Evolutionary conservation across 2,329 filamentous ascomycete genomes (phyloP), one percentile per base, ranked within the genome.

Genomic region (Fusarium proliferatum): DNA sequence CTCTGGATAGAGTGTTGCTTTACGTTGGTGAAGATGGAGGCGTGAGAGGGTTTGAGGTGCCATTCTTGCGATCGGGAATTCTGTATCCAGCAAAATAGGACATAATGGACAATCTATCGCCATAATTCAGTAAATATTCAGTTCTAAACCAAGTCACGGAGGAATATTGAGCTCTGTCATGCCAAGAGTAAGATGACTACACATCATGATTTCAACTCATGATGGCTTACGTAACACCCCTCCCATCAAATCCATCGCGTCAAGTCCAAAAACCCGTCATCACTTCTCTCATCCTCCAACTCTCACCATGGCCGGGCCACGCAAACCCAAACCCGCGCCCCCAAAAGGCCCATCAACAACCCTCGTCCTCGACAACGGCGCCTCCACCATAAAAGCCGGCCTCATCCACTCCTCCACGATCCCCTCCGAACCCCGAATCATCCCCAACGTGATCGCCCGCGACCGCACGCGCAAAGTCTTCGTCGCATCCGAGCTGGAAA

Each of bases 341-440:
- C 84, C 88, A 8, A 80, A 86, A 30, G 84, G 89, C 12, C 91
- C 92, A 1, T 80, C 86, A 4, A 89, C 86, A 66, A 97, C 95
- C 0, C 91, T 99, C 61, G 88, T 99, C 51, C 87, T 99, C 79
- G 96, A 99, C 85, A 98, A 98, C 85, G 96, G 96, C 80, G 95
- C 92, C 48, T 92, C 94, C 83, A 95, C 92, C 11, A 89, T 99
- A 81, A 99, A 99, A 85, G 95, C 95, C 21, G 96, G 96, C 60
- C 92, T 96, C 77, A 90, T 91, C 3, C 82, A 84, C 41, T 82
- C 84, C 42, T 79, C 84, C 33, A 80, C 84, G 61, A 78, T 83
- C 41, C 84, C 86, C 41, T 84, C 86, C 72, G 82, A 83, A n/a
- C 97, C 94, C 73, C 86, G 88, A 43, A 84, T 93, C 13, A 92